These are phyloP conservation scores for Termitomyces bulborhizus DNA, from an alignment of 768 basidiomycete species.

Conservation along the genomic window DNA sequence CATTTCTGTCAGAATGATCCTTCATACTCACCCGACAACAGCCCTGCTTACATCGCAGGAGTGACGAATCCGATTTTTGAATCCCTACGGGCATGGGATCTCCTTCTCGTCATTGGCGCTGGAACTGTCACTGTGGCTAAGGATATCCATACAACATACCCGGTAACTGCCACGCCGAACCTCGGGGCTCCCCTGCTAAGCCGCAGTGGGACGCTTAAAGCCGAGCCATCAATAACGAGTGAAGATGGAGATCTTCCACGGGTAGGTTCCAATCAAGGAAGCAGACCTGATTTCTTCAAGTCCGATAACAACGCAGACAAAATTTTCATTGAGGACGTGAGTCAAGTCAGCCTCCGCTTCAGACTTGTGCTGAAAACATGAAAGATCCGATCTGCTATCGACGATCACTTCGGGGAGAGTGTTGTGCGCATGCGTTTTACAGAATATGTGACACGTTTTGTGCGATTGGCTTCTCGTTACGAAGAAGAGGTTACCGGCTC, in stretches of 20 bases:
- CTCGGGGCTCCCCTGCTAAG: conserved; percentile 38
- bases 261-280: conserved; percentile 46
- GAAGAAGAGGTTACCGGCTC: conserved; percentile 79
- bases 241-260: conserved; percentile 67
- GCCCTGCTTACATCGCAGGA: conserved; percentile 92
- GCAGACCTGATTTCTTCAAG: conserved; percentile 51
- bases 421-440: conserved; percentile 84
- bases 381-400: conserved; percentile 80
- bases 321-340: conserved; percentile 89
- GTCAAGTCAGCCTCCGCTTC: conserved; percentile 21
- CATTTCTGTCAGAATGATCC: neutral
- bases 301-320: conserved; percentile 66
- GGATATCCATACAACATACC: conserved; percentile 64
- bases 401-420: conserved; percentile 88
- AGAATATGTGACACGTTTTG: conserved; percentile 84
- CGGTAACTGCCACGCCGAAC: conserved; percentile 33
- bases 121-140: conserved; percentile 85
- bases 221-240: conserved; percentile 54
- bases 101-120: conserved; percentile 86
- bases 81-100: conserved; percentile 81
- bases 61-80: conserved; percentile 98
- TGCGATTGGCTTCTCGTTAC: conserved; percentile 83
- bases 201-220: conserved; percentile 58
- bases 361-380: conserved; percentile 1
- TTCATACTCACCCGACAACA: conserved; percentile 20